These are phyloP conservation scores for Russula virescens DNA, from an alignment of 768 basidiomycete genomes.

Conservation along the genomic window DNA sequence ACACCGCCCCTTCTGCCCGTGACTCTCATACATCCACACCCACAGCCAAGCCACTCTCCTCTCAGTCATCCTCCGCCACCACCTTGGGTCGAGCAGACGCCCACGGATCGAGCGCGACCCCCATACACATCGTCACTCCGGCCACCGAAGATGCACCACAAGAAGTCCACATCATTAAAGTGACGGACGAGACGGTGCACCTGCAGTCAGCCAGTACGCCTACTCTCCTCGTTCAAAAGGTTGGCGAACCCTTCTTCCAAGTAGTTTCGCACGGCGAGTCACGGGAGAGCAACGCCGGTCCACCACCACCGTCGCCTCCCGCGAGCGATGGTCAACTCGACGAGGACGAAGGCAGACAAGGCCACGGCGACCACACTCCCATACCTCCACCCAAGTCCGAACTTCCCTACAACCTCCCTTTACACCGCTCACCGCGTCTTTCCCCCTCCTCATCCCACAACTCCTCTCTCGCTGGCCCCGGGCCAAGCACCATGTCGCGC, in stretches of 20 bases:
- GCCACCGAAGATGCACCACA: slow-evolving; percentile 32
- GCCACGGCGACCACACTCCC: not conserved
- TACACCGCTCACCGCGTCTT: slow-evolving; percentile 6
- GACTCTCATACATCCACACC: slow-evolving; percentile 6
- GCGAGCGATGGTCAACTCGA: slow-evolving; percentile 34
- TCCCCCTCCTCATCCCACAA: slow-evolving; percentile 18
- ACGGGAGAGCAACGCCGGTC: slow-evolving; percentile 37
- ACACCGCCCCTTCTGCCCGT: slow-evolving; percentile 13
- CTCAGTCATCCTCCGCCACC: slow-evolving; percentile 21
- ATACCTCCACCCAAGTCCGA: slow-evolving; percentile 11
- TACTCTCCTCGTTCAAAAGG: slow-evolving; percentile 33
- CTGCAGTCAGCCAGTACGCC: slow-evolving; percentile 37
- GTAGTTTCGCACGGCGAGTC: slow-evolving; percentile 26
- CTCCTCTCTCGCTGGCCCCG: slow-evolving; percentile 18
- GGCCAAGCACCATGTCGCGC: slow-evolving; percentile 19
- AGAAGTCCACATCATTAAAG: slow-evolving; percentile 50
- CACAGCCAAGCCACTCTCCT: slow-evolving; percentile 12
- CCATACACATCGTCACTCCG: slow-evolving; percentile 32
- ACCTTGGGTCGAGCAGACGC: slow-evolving; percentile 11
- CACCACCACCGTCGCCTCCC: slow-evolving; percentile 52
- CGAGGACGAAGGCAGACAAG: slow-evolving; percentile 7
- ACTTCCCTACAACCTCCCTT: not conserved
- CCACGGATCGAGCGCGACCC: slow-evolving; percentile 28
- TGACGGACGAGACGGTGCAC: slow-evolving; percentile 44
- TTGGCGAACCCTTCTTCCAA: slow-evolving; percentile 33